Base-by-base conservation (phyloP, 495 filamentous ascomycete genomes). In the Letharia columbiana region DNA sequence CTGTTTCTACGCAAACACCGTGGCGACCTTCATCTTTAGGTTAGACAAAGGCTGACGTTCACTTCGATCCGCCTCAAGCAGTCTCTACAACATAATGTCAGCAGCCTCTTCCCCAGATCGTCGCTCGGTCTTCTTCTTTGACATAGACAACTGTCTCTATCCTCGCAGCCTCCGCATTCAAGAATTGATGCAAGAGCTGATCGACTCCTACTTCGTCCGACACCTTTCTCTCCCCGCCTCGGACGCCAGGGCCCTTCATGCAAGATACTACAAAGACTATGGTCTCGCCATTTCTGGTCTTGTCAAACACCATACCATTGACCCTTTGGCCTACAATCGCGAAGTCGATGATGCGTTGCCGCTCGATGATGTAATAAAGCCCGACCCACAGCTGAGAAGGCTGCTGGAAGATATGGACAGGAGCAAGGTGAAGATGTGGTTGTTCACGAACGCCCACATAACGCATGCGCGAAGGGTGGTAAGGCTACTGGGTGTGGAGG, bases 201-300 rank as follows among this genome's bases (percentile, higher is more conserved):
- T 92, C 64, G 91, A 96, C 75, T 74, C 82, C 60, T 97, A 95
- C 78, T 96, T 96, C 72, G 76, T 84, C 61, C 85, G 80, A 40
- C 90, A 96, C 73, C 86, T 97, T 12, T 83, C 83, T 23, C 82
- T 99, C 3, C 79, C 78, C 37, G 75, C 79, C 63, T 82, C 87
- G 57, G 92, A 97, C 63, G 93, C 94, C 41, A 83, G 82, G 65
- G 80, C 85, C 69, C 84, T 99, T 4, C 95, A 97, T 75, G 78
- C 84, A 74, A 88, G 89, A 67, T 99, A 99, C 82, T 98, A 97
- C 80, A 86, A 86, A 70, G 89, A 90, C 71, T 99, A 99, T 76
- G 95, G 95, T 31, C 85, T 98, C 4, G 92, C 95, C n/a, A 92
- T 99, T 69, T 90, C 96, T 73, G 95, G 95, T 0, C 81, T 99